Base-by-base conservation (phyloP, 768 basidiomycete genomes). In the Ramaria sp. region DNA sequence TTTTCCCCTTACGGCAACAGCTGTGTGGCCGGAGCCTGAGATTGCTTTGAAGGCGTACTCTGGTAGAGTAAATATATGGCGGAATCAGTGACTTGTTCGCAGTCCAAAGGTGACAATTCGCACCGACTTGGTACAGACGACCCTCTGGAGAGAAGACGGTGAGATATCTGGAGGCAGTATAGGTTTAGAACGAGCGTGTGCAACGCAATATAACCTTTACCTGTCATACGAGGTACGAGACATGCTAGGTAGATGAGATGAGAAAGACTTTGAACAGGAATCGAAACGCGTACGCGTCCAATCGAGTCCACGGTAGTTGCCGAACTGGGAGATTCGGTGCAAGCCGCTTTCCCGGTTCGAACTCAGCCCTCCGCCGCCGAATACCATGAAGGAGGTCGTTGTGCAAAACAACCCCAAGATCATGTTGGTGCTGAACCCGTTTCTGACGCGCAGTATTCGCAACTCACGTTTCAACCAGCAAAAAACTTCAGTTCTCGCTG, bases 31-130 rank as follows among this genome's bases (percentile, higher is more conserved):
- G 1, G 93, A 92, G 55, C 91, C 92, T 60, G 93, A 91, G 70
- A 98, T 97, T 49, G 96, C 96, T 72, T 98, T 99, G 85, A 98
- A 98, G 27, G 96, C 95, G 78, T 98, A 98, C 75, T 98, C 94
- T 97, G 65, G 4, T 51, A 7, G 50, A 33, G 30, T 38, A 15
- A 61, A 59, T 63, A 17, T 37, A 7, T 17, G 45, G 10, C 3
- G 57, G 42, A 10, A 48, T 39, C 34, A 31, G 17, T 20, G 31
- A 15, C 30, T 10, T 34, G 57, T 49, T 48, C 43, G 34, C 24
- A n/a, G 11, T 19, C 27, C 27, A 0, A 22, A 24, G 34, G 2
- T 31, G 12, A 3, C 43, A 24, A n/a, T 17, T 75, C 88, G 64
- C 65, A 90, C 92, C 96, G 68, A 98, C 95, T 93, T 99, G 96